Percentiles rank a stretch among this genome's conserved stretches.
These are phyloP conservation scores for Xanthoconium stramineum DNA, from an alignment of 768 basidiomycete species.

Conservation along the genomic window DNA sequence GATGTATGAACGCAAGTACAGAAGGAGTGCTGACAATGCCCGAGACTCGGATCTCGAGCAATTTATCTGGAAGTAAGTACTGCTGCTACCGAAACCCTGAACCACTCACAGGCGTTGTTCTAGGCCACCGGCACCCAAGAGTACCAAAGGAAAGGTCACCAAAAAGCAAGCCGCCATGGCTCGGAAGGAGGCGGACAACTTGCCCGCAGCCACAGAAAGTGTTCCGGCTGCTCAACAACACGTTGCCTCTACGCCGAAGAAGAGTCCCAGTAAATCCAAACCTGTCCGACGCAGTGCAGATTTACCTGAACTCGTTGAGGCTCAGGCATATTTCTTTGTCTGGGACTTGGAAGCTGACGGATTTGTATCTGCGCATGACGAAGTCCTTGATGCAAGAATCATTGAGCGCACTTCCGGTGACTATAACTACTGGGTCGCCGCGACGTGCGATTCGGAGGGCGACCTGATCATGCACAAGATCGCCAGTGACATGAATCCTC, in stretches of 20 bases:
- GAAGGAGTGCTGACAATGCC: slow-evolving; percentile 62
- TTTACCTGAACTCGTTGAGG: slow-evolving; percentile 31
- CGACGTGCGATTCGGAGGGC: slow-evolving; percentile 44
- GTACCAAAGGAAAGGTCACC: slow-evolving; percentile 12
- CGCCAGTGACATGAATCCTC: slow-evolving; percentile 66
- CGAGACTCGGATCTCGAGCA: slow-evolving; percentile 67
- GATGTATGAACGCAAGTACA: slow-evolving; percentile 94
- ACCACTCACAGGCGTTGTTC: slow-evolving; percentile 1
- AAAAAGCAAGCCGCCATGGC: slow-evolving; percentile 13
- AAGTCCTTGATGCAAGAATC: slow-evolving; percentile 53
- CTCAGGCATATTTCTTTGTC: slow-evolving; percentile 55
- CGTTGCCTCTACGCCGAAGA: slow-evolving; percentile 13
- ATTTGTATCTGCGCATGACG: slow-evolving; percentile 47
- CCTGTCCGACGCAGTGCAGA: slow-evolving; percentile 17
- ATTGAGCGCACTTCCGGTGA: slow-evolving; percentile 39
- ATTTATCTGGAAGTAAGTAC: slow-evolving; percentile 76
- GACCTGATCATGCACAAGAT: slow-evolving; percentile 61
- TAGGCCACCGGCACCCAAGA: slow-evolving; percentile 24
- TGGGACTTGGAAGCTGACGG: slow-evolving; percentile 53
- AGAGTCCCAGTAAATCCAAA: slow-evolving; percentile 12
- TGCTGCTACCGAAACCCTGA: neutral
- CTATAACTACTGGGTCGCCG: slow-evolving; percentile 60
- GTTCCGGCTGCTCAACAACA: slow-evolving; percentile 9
- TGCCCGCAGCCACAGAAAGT: slow-evolving; percentile 1
- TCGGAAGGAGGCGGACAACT: slow-evolving; percentile 8